A percentile compares a stretch with the other conserved stretches of the same genome.
These are phyloP conservation scores for Diplodia sapinea DNA, from an alignment of 2,329 filamentous ascomycete genomes.

Conservation along the genomic window DNA sequence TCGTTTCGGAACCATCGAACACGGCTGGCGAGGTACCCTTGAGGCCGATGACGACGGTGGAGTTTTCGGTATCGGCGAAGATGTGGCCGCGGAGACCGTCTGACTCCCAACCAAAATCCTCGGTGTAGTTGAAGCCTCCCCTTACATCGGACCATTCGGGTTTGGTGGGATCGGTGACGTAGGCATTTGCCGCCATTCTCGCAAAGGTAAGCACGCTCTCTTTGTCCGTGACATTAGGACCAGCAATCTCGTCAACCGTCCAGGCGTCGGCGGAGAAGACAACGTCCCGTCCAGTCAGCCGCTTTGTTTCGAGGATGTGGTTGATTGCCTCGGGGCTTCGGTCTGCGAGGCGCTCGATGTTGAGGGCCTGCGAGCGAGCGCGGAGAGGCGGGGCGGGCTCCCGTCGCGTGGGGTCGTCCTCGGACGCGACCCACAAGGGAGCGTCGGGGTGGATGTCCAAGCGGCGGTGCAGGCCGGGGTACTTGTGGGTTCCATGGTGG, in stretches of 20 bases:
- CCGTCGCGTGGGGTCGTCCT: constrained; percentile 54
- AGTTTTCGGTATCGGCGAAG: constrained; percentile 84
- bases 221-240: constrained; percentile 84
- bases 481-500: constrained; percentile 79
- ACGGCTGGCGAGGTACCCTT: constrained; percentile 87
- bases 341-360: constrained; percentile 82
- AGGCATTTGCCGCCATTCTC: constrained; percentile 87
- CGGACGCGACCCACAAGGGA: constrained; percentile 66
- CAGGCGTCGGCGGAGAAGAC: constrained; percentile 70
- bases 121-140: constrained; percentile 79
- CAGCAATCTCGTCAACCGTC: constrained; percentile 78
- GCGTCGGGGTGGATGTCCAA: constrained; percentile 71
- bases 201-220: constrained; percentile 83
- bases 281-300: constrained; percentile 70
- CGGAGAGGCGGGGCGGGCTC: constrained; percentile 54
- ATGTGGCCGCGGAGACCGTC: constrained; percentile 92
- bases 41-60: constrained; percentile 86
- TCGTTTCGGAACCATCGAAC: constrained; percentile 96
- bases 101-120: constrained; percentile 88
- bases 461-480: constrained; percentile 78
- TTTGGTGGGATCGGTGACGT: constrained; percentile 73
- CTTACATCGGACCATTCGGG: constrained; percentile 77
- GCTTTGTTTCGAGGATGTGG: constrained; percentile 74
- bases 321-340: constrained; percentile 78
- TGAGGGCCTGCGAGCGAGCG: constrained; percentile 66